These are phyloP conservation scores for Amanita jacksonii DNA, from an alignment of 768 basidiomycete species.

Conservation along the genomic window DNA sequence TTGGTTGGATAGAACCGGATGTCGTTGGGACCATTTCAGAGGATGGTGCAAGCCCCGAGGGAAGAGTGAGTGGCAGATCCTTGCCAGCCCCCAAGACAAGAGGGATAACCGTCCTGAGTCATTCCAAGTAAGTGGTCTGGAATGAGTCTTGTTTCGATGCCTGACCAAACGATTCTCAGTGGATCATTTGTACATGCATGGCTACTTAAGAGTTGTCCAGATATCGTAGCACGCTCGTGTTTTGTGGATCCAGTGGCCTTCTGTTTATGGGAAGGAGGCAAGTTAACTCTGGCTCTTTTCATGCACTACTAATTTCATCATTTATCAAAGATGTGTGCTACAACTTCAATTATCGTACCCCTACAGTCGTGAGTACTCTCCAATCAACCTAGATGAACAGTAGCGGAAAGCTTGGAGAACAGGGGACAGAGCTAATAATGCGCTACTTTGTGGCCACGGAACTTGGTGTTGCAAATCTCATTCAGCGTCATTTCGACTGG, in stretches of 20 bases:
- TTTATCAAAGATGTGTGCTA: conserved; percentile 74
- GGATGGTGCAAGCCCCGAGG: conserved; percentile 16
- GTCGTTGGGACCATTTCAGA: conserved; percentile 12
- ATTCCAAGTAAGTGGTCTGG: conserved; percentile 64
- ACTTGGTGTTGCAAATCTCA: conserved; percentile 76
- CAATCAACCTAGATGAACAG: not conserved
- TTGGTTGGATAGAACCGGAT: conserved; percentile 50
- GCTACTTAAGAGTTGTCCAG: conserved; percentile 73
- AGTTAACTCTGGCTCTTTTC: conserved; percentile 16
- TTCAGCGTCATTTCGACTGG: conserved; percentile 83
- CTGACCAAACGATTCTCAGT: conserved; percentile 23
- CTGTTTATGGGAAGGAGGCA: conserved; percentile 92
- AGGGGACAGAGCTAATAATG: conserved; percentile 76
- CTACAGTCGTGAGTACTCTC: conserved; percentile 43
- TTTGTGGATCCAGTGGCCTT: conserved; percentile 90
- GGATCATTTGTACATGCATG: conserved; percentile 83
- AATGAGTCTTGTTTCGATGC: not conserved
- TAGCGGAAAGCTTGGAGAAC: conserved; percentile 5
- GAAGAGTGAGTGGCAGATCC: conserved; percentile 17
- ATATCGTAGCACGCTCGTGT: conserved; percentile 64
- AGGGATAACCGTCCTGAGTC: conserved; percentile 75
- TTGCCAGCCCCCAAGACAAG: conserved; percentile 18
- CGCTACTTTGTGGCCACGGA: conserved; percentile 86
- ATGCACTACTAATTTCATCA: conserved; percentile 3
- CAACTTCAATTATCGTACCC: conserved; percentile 76